Percentiles rank a stretch among this genome's conserved stretches.
Conservation (phyloP, 2,329 filamentous ascomycete species). For the Tolypocladium amazonense region DNA sequence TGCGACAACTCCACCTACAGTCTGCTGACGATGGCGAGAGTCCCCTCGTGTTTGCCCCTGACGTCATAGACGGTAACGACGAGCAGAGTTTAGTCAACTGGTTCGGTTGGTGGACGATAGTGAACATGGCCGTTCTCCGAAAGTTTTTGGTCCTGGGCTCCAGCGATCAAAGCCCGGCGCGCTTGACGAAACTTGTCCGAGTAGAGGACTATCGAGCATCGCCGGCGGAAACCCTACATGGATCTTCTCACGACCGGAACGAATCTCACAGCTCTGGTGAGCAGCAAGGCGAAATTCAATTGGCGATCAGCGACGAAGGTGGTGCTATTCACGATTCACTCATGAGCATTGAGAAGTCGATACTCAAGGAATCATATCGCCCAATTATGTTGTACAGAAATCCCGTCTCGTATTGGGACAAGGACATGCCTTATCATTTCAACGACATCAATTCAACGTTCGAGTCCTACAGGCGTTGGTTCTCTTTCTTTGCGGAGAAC, state of each 20-base stretch:
- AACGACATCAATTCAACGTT: slow-evolving; percentile 9
- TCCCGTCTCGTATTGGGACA: slow-evolving; percentile 29
- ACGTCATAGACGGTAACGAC: slow-evolving; percentile 42
- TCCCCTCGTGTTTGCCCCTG: slow-evolving; percentile 34
- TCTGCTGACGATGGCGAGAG: slow-evolving; percentile 6
- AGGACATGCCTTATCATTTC: slow-evolving; percentile 13
- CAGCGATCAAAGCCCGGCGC: slow-evolving; percentile 6
- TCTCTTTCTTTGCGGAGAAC: slow-evolving; percentile 8
- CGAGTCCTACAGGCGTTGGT: slow-evolving; percentile 12
- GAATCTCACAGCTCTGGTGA: neutral
- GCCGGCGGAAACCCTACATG: slow-evolving; percentile 24
- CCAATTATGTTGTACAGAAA: slow-evolving; percentile 22
- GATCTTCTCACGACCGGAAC: slow-evolving; percentile 10
- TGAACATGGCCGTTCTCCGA: slow-evolving; percentile 38
- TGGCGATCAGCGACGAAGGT: slow-evolving; percentile 1
- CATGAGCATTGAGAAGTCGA: neutral
- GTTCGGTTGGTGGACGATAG: slow-evolving; percentile 48
- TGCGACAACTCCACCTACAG: slow-evolving; percentile 9
- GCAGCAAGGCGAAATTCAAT: neutral
- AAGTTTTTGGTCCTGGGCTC: slow-evolving; percentile 47
- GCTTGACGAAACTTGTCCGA: slow-evolving; percentile 13
- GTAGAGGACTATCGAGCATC: slow-evolving; percentile 19
- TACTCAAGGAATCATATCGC: slow-evolving; percentile 1
- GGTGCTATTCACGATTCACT: neutral
- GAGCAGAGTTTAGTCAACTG: slow-evolving; percentile 53